phyloP scores from a whole-genome alignment of 2,329 filamentous ascomycete species.

The Phialophora macrospora region DNA sequence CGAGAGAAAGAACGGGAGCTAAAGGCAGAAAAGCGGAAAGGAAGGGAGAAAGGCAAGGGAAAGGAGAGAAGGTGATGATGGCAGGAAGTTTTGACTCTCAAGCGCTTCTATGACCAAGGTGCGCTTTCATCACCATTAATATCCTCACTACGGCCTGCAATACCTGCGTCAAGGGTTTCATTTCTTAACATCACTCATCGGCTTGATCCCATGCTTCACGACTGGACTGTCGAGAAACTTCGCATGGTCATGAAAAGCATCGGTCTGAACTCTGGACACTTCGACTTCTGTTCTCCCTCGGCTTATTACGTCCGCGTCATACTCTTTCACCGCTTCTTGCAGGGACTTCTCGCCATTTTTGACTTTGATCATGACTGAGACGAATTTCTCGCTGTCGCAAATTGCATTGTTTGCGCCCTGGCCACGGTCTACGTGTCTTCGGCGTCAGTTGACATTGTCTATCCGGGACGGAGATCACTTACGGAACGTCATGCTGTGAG shows the following conservation, averaged over 20 bases:
- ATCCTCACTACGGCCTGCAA: not conserved
- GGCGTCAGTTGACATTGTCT: not conserved
- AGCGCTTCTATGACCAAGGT: not conserved
- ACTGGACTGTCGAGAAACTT: conserved; percentile 33
- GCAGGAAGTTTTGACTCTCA: not conserved
- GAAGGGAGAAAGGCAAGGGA: conserved; percentile 11
- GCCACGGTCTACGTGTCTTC: conserved; percentile 27
- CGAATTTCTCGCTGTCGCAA: conserved; percentile 33
- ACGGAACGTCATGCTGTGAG: conserved; percentile 55
- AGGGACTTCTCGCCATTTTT: conserved; percentile 23
- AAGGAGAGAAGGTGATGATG: not conserved
- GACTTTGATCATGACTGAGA: conserved; percentile 32
- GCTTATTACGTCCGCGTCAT: conserved; percentile 32
- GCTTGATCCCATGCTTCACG: conserved; percentile 34
- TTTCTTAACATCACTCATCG: conserved; percentile 7
- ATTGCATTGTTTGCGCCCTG: conserved; percentile 37
- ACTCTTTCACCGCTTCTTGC: conserved; percentile 31
- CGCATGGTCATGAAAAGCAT: conserved; percentile 31
- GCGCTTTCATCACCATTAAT: not conserved
- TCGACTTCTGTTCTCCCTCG: conserved; percentile 33
- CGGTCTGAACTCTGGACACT: conserved; percentile 29
- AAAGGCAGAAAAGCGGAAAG: conserved; percentile 55
- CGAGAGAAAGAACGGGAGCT: conserved; percentile 76
- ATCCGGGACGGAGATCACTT: conserved; percentile 5
- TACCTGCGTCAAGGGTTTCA: not conserved